These are phyloP conservation scores for Candida buenavistaensis DNA, from an alignment of 1,139 yeast species.

Conservation along the genomic window DNA sequence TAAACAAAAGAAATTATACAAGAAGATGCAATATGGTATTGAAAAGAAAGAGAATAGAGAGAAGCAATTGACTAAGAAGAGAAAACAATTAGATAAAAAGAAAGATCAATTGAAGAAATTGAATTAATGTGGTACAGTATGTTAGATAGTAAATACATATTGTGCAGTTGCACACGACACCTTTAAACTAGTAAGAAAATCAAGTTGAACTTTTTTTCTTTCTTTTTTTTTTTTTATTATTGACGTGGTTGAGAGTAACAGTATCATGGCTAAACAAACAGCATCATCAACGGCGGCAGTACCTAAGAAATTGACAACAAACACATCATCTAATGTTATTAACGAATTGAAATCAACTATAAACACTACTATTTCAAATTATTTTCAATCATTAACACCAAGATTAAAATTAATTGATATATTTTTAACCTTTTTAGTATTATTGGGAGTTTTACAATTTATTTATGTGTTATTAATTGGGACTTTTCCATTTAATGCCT, in stretches of 20 bases:
- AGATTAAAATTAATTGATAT: slow-evolving; percentile 69
- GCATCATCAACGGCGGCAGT: too few species aligned
- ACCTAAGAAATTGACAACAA: too few species aligned
- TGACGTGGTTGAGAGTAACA: too few species aligned
- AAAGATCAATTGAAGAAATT: slow-evolving; percentile 53
- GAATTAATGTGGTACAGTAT: background rate
- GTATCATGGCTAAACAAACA: too few species aligned
- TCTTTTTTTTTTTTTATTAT: too few species aligned
- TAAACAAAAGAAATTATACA: slow-evolving; percentile 91
- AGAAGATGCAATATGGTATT: slow-evolving; percentile 92
- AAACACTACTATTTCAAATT: slow-evolving; percentile 47
- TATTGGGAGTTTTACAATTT: slow-evolving; percentile 77
- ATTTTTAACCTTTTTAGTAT: slow-evolving; percentile 73
- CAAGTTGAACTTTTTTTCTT: too few species aligned
- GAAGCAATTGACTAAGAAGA: slow-evolving; percentile 74
- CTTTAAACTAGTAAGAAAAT: too few species aligned
- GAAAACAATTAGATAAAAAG: slow-evolving; percentile 70
- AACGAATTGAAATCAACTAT: slow-evolving; percentile 55
- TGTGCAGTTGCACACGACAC: too few species aligned
- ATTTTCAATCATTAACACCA: slow-evolving; percentile 42
- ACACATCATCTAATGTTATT: too few species aligned
- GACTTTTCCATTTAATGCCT: slow-evolving; percentile 95
- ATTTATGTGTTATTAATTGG: slow-evolving; percentile 75
- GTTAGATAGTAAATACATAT: too few species aligned
- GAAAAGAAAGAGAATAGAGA: slow-evolving; percentile 81